Evolutionary conservation across 495 filamentous ascomycete species (phyloP), one percentile per base, ranked within the genome.

Genomic region (Collariella sp.): DNA sequence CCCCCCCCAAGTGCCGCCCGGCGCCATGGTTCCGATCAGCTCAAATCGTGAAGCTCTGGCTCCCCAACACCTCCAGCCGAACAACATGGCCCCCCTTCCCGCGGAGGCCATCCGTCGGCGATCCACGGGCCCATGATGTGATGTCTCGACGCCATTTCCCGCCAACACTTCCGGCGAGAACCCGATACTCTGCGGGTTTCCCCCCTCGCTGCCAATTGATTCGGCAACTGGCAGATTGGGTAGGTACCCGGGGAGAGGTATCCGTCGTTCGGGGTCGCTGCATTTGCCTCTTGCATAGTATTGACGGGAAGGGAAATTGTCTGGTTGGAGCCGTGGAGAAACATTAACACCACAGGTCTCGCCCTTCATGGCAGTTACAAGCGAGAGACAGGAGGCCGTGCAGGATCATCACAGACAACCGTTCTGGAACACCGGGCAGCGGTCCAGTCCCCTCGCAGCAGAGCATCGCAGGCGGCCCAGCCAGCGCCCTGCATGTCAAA

Each of bases 1-100:
- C 20, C 56, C 45, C 47, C 50, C 26, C 5, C 9, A 31, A 40
- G 43, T 18, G 40, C 50, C 46, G 47, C 57, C 54, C 57, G 47
- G 41, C 46, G 35, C 53, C 53, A 55, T 44, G 46, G 38, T 13
- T 40, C 18, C n/a, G 39, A 52, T 12, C 10, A 38, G 11, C 35
- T 38, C 35, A n/a, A 12, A 13, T 38, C 11, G 35, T 12, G 15
- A 12, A 43, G 41, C 48, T 50, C 23, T 50, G 24, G 4, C 35
- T n/a, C 41, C 35, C 35, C 20, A 39, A 50, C 46, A 3, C 11
- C 20, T 19, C 46, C 9, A 20, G 38, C 36, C 24, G 10, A 3
- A n/a, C 2, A 13, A 12, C 35, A 38, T 7, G 11, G 35, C 15
- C 35, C 15, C 15, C 35, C 15, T 12, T 7, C 16, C 22, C 12